Evolutionary conservation across 768 basidiomycete species (phyloP), one percentile per base, ranked within the genome.

Genomic region (Agrocybe praecox): DNA sequence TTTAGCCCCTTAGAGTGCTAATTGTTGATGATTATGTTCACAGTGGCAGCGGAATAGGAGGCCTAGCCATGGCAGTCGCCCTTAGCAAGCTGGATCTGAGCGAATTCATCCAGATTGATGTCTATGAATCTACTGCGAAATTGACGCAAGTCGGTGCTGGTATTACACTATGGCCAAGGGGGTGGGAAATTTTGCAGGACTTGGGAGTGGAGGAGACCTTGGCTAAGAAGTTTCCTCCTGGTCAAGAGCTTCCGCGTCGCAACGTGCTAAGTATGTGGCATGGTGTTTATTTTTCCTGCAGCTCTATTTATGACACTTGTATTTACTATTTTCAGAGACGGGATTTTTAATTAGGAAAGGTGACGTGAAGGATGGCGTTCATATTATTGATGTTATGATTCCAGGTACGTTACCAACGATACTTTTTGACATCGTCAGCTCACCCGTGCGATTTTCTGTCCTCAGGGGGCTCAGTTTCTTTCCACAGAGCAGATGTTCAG

Each of bases 401-500:
- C 59, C 52, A 51, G 62, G 64, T 60, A 43, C 46, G 56, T 21
- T 22, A 4, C 15, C 14, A 22, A 5, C 67, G 62, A 19, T 42
- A 66, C 7, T 53, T 57, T 19, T 50, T 65, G 59, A 64, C 64
- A 69, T 52, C 10, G 49, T 29, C 9, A 29, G 26, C 26, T 29
- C 9, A 43, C 17, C 32, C 33, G 1, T 5, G 19, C 17, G 12
- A 18, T n/a, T 40, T 6, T 15, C 6, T 40, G 5, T 14, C 12
- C 40, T 22, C 11, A 60, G 73, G 74, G 52, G 51, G 63, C 50
- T 50, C 67, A 61, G 52, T 56, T 63, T 42, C 67, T 42, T 57
- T 72, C 57, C 82, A 84, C 62, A 76, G 85, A 21, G 74, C 80
- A 1, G 81, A 85, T 54, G 77, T 85, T 24, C 80, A 80, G 26